These are phyloP conservation scores for Cercospora canescens DNA, from an alignment of 2,329 filamentous ascomycete genomes.

Conservation along the genomic window DNA sequence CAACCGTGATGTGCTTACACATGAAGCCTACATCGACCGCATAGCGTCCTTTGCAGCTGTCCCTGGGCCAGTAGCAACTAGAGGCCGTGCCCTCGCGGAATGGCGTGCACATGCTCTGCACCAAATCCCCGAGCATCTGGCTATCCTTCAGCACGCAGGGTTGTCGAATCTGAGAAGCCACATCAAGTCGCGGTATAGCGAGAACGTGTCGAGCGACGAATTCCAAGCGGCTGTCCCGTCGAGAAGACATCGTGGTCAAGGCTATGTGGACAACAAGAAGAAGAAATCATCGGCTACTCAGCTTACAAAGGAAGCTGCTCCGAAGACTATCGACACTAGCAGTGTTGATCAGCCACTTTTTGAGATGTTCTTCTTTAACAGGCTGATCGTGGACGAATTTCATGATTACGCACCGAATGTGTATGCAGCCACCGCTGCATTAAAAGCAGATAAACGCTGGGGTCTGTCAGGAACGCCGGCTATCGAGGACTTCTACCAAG, in stretches of 20 bases:
- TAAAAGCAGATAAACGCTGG: conserved; percentile 58
- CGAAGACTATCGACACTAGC: conserved; percentile 12
- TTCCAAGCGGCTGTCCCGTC: conserved; percentile 42
- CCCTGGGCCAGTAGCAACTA: conserved; percentile 15
- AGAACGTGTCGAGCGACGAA: conserved; percentile 16
- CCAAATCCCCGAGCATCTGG: conserved; percentile 46
- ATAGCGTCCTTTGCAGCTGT: conserved; percentile 43
- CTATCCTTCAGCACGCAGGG: conserved; percentile 36
- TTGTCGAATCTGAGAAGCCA: conserved; percentile 33
- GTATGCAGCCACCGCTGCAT: conserved; percentile 42
- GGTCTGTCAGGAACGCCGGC: conserved; percentile 64
- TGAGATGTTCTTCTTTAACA: conserved; percentile 62
- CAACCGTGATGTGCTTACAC: conserved; percentile 52
- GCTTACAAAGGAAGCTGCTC: conserved; percentile 5
- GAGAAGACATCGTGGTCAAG: conserved; percentile 30
- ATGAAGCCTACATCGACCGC: conserved; percentile 49
- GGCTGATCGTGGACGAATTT: conserved; percentile 66
- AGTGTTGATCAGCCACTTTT: conserved; percentile 40
- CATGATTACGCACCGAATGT: conserved; percentile 54
- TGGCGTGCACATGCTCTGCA: conserved; percentile 53
- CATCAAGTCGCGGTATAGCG: conserved; percentile 27
- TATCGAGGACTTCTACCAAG: conserved; percentile 57
- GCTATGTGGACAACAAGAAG: conserved; percentile 23
- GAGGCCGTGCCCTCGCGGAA: conserved; percentile 48
- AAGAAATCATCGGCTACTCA: conserved; percentile 5